phyloP scores from a whole-genome alignment of 2,329 filamentous ascomycete genomes.

The Amphichorda felina region DNA sequence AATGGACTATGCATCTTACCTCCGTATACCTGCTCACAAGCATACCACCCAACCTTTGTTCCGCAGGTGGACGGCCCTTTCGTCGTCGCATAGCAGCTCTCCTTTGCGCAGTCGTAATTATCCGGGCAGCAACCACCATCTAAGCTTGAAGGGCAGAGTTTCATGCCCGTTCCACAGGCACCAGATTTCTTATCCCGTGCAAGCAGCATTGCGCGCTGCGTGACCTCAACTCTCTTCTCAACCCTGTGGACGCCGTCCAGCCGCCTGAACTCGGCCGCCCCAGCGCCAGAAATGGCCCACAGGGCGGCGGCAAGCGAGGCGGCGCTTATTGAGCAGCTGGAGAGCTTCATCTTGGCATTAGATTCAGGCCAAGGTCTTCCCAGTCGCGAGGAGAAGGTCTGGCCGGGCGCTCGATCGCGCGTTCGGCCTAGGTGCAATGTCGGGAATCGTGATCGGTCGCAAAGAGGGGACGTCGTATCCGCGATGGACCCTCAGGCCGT shows the following conservation, averaged over 20 bases:
- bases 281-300: background rate
- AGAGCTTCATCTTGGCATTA: background rate
- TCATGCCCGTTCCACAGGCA: conserved; percentile 14
- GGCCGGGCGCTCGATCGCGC: too few species aligned
- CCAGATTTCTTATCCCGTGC: conserved; percentile 7
- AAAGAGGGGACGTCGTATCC: too few species aligned
- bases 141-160: conserved; percentile 24
- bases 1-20: background rate
- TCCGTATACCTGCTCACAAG: conserved; percentile 17
- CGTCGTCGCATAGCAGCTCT: conserved; percentile 34
- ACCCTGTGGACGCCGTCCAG: conserved; percentile 18
- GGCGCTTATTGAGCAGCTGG: background rate
- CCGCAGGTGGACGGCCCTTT: conserved; percentile 27
- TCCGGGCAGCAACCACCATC: conserved; percentile 35
- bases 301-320: background rate
- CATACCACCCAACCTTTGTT: conserved; percentile 22
- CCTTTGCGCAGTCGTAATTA: conserved; percentile 32
- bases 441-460: too few species aligned
- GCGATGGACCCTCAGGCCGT: too few species aligned
- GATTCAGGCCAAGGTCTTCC: too few species aligned
- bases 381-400: too few species aligned
- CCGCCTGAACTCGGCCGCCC: conserved; percentile 14
- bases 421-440: too few species aligned
- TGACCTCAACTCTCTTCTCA: conserved; percentile 4
- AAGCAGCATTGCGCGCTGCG: conserved; percentile 7